Evolutionary conservation across 1,284 basidiomycete genomes (phyloP), one percentile per base, ranked within the genome.

Genomic region (Pisolithus thermaeus): DNA sequence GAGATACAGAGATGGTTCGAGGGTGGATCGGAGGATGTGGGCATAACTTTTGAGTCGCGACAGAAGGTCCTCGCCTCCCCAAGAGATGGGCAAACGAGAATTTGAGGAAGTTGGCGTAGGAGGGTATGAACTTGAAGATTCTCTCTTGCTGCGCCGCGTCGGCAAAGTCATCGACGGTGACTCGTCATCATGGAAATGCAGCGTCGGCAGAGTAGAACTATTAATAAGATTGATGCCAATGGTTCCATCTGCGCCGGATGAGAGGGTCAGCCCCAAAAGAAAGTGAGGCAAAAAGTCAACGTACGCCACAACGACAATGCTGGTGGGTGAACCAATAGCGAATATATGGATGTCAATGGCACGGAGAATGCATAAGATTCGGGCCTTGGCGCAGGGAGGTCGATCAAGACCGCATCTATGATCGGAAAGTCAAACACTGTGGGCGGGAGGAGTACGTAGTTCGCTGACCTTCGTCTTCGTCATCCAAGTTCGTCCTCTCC

Each of bases 131-230:
- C 73, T 77, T 2, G 77, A 65, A 60, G 69, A 62, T 41, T 61
- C 64, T 47, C 60, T 65, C 38, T 52, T 52, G 52, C 60, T 51
- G 60, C 49, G 47, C 52, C 54, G 74, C 58, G 75, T 69, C n/a
- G 80, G 74, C 46, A 79, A 68, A 23, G 78, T 79, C 68, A 85
- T 81, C 7, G 91, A 92, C 30, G 79, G 81, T 0, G 92, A 93
- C 67, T 97, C 94, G 58, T 98, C 95, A 63, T 98, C 96, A 66
- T 98, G 96, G 67, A 98, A 98, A 69, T 93, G 84, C 4, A 99
- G 78, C 0, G 90, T 93, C 0, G 93, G 92, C 0, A 97, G 77
- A 0, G 92, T 93, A 38, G 92, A 80, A 12, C 94, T 93, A 56
- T 88, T 95, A 50, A 87, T 87, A 38, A 97, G 81, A 64, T 95